Evolutionary conservation across 768 basidiomycete genomes (phyloP).

Genomic region (Hemileccinum impolitum): DNA sequence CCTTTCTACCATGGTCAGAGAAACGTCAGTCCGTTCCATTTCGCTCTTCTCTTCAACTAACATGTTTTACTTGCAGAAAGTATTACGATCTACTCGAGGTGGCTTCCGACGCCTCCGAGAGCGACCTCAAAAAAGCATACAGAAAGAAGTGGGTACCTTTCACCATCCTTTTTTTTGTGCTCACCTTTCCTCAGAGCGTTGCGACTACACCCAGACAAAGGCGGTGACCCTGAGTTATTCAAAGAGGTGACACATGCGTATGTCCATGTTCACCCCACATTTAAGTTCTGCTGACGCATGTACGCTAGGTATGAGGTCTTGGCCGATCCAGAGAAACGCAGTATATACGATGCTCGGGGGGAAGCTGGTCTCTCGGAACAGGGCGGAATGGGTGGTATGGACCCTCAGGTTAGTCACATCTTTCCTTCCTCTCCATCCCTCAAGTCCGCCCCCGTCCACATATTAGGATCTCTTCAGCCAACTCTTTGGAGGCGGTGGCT

Average conservation of each 20-base stretch:
- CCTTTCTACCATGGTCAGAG: slow-evolving; percentile 55
- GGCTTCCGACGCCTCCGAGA: slow-evolving; percentile 69
- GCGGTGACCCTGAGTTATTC: slow-evolving; percentile 94
- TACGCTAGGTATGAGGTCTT: slow-evolving; percentile 82
- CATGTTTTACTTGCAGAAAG: slow-evolving; percentile 53
- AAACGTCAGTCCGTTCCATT: slow-evolving; percentile 43
- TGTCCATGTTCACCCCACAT: slow-evolving; percentile 30
- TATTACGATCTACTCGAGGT: slow-evolving; percentile 93
- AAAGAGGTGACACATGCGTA: slow-evolving; percentile 97
- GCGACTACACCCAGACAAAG: slow-evolving; percentile 88
- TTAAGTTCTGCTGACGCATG: slow-evolving; percentile 1
- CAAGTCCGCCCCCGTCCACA: background rate
- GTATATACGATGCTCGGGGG: slow-evolving; percentile 84
- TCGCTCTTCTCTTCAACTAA: background rate
- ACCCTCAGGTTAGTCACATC: slow-evolving; percentile 69
- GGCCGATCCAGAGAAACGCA: slow-evolving; percentile 81
- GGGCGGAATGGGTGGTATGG: slow-evolving; percentile 94
- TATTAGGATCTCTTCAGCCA: slow-evolving; percentile 92
- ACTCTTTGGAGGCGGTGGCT: slow-evolving; percentile 83
- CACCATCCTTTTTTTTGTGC: background rate
- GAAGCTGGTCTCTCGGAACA: slow-evolving; percentile 87
- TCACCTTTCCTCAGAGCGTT: slow-evolving; percentile 54
- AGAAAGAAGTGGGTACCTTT: slow-evolving; percentile 69
- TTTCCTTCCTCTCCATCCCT: background rate
- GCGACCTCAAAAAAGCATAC: slow-evolving; percentile 93